Conservation (phyloP, 345 rosid species). For the Pseudoturritis turrita region DNA sequence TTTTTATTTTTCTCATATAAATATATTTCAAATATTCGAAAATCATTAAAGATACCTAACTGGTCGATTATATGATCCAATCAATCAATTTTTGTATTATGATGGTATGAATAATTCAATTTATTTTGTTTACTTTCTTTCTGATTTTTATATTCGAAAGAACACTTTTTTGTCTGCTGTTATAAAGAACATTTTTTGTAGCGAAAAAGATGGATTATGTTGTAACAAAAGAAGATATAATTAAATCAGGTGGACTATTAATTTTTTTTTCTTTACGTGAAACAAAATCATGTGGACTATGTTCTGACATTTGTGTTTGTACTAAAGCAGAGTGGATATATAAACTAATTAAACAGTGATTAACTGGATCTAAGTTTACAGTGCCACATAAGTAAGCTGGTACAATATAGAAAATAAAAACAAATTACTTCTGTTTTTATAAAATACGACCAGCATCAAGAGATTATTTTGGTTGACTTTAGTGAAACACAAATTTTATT, state of each 20-base stretch:
- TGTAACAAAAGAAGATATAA: slow-evolving; percentile 5
- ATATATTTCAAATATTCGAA: slow-evolving; percentile 4
- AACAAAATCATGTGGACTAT: slow-evolving; percentile 31
- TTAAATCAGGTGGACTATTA: slow-evolving; percentile 22
- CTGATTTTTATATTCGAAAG: slow-evolving; percentile 6
- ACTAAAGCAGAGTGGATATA: slow-evolving; percentile 15
- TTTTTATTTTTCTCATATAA: background rate
- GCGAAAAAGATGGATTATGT: slow-evolving; percentile 21
- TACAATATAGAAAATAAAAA: background rate
- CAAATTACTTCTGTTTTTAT: background rate
- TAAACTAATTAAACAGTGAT: slow-evolving; percentile 12
- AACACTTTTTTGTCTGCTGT: slow-evolving; percentile 18
- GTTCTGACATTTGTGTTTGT: slow-evolving; percentile 23
- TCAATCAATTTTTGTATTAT: slow-evolving; percentile 20
- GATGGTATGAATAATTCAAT: slow-evolving; percentile 8
- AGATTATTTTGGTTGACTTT: background rate
- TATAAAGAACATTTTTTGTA: slow-evolving; percentile 3
- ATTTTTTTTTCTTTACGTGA: background rate
- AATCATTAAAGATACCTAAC: slow-evolving; percentile 20
- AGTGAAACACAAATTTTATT: background rate
- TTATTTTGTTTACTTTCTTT: slow-evolving; percentile 11
- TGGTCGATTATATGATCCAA: slow-evolving; percentile 20
- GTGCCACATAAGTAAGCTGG: background rate
- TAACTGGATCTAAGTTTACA: slow-evolving; percentile 8
- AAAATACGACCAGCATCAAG: background rate